Evolutionary conservation across 2,329 filamentous ascomycete genomes (phyloP).

Genomic region (Sporothrix globosa): DNA sequence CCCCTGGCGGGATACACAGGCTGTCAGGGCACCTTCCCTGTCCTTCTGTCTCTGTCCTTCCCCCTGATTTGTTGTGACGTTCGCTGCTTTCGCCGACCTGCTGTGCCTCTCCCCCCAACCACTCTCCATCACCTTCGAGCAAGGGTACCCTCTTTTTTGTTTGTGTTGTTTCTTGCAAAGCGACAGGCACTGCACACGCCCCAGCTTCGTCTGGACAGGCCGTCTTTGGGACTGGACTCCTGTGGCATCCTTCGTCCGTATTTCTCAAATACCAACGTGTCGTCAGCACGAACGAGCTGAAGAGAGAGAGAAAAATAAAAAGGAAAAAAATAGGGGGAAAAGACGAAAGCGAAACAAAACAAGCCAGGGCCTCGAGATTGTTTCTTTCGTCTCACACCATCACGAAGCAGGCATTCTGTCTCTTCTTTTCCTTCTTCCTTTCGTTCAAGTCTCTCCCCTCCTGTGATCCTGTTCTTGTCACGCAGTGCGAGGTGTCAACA

Average conservation of each 20-base stretch:
- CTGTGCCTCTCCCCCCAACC: background rate
- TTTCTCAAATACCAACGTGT: background rate
- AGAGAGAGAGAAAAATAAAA: background rate
- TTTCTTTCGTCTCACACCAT: background rate
- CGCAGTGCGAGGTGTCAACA: background rate
- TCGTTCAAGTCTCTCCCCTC: background rate
- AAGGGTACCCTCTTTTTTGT: too few species aligned
- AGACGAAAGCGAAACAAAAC: background rate
- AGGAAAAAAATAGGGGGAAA: background rate
- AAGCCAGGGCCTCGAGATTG: background rate
- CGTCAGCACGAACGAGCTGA: conserved; percentile 9
- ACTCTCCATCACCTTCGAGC: too few species aligned
- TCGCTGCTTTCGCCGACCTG: background rate
- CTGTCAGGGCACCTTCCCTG: background rate
- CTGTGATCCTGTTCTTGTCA: background rate
- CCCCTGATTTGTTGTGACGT: background rate
- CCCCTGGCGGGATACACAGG: background rate
- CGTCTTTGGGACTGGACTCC: background rate
- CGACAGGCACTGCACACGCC: background rate
- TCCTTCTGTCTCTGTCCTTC: background rate
- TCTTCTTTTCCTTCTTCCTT: background rate
- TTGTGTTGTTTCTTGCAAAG: background rate
- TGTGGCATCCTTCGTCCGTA: conserved; percentile 6
- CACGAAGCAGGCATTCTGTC: background rate
- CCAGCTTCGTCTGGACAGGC: background rate